Percentiles rank a stretch among this genome's conserved stretches.
These are phyloP conservation scores for Penicillium canariense DNA, from an alignment of 495 filamentous ascomycete species.

Conservation along the genomic window DNA sequence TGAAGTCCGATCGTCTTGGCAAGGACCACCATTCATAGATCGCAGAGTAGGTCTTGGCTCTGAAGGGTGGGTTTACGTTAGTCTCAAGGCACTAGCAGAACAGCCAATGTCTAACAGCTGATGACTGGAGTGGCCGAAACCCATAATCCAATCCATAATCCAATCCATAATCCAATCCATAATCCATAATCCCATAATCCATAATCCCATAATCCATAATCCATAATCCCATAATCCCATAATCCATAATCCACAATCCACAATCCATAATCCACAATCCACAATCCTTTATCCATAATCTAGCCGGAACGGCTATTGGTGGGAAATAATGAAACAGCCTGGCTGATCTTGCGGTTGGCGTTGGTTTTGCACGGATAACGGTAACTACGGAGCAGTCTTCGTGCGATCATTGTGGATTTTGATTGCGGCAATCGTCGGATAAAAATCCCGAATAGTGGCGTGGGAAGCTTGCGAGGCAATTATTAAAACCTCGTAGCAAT, in stretches of 20 bases:
- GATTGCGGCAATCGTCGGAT: not conserved
- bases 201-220: too few relatives aligned
- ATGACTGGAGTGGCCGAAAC: not conserved
- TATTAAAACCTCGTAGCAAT: not conserved
- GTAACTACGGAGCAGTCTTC: not conserved
- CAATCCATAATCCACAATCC: too few relatives aligned
- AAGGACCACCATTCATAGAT: conserved; percentile 3
- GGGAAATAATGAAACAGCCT: conserved; percentile 7
- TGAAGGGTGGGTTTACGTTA: not conserved
- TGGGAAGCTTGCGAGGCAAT: not conserved
- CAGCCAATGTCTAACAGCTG: not conserved
- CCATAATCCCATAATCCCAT: too few relatives aligned
- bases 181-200: too few relatives aligned
- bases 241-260: too few relatives aligned
- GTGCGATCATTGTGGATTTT: not conserved
- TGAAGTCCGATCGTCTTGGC: conserved; percentile 17
- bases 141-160: too few relatives aligned
- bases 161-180: too few relatives aligned
- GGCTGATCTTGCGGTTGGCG: conserved; percentile 2
- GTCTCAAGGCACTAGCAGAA: not conserved
- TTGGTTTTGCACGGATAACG: not conserved
- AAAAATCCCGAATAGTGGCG: not conserved
- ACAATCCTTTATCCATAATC: not conserved
- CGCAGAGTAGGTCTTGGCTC: conserved; percentile 6
- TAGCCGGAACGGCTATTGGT: conserved; percentile 3